Conservation (phyloP, 768 basidiomycete genomes). For the Symmetrospora coprosmae region DNA sequence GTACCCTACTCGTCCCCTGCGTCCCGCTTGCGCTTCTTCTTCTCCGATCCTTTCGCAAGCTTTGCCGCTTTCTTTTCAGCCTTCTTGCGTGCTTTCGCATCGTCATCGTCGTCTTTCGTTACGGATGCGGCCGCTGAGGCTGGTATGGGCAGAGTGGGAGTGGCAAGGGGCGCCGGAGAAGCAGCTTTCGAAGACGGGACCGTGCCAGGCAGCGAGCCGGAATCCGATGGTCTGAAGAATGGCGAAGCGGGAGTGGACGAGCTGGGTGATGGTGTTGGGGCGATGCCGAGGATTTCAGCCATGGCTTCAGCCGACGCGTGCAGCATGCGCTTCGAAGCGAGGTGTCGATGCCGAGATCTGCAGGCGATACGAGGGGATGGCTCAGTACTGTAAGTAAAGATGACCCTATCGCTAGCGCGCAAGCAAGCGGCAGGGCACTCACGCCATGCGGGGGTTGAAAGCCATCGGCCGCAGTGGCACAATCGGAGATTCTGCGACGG, state of each 20-base stretch:
- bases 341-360: constrained; percentile 12
- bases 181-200: background rate
- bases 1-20: too few relatives aligned
- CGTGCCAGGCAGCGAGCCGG: background rate
- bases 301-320: constrained; percentile 25
- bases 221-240: background rate
- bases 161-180: background rate
- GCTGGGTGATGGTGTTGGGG: constrained; percentile 15
- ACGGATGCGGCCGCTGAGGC: background rate
- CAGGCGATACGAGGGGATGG: background rate
- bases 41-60: background rate
- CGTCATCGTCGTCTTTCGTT: background rate
- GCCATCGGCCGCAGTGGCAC: too few relatives aligned
- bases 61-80: background rate
- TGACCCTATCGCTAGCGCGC: too few relatives aligned
- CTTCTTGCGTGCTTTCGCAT: background rate
- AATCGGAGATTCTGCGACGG: too few relatives aligned
- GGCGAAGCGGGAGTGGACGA: constrained; percentile 14
- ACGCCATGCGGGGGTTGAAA: constrained; percentile 32
- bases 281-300: constrained; percentile 32
- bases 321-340: constrained; percentile 30
- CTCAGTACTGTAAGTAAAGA: background rate
- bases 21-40: constrained; percentile 12
- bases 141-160: background rate
- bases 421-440: too few relatives aligned